Evolutionary conservation across 768 basidiomycete genomes (phyloP).

Genomic region (Tephrocybe sp.): DNA sequence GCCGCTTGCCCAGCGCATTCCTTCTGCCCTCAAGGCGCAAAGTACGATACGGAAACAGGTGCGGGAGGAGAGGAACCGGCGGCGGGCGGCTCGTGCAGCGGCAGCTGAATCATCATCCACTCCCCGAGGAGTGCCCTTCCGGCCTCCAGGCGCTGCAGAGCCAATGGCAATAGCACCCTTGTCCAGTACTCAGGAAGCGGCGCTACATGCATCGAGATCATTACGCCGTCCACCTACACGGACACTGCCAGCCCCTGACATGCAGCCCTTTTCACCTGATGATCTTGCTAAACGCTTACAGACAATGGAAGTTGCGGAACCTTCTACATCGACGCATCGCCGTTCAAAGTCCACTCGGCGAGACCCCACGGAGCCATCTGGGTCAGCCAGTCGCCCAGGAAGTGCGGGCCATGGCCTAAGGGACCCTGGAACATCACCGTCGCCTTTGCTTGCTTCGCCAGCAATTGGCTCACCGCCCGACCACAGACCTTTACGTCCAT

Average conservation of each 20-base stretch:
- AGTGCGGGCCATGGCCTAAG: constrained; percentile 18
- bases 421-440: constrained; percentile 7
- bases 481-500: constrained; percentile 39
- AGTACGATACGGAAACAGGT: constrained; percentile 75
- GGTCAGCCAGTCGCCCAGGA: constrained; percentile 12
- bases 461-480: constrained; percentile 5
- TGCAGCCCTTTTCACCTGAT: constrained; percentile 48
- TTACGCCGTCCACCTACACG: constrained; percentile 40
- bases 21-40: constrained; percentile 81
- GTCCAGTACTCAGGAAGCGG: constrained; percentile 38
- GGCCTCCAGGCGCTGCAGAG: constrained; percentile 36
- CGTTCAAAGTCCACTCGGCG: constrained; percentile 8
- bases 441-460: constrained; percentile 9
- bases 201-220: constrained; percentile 33
- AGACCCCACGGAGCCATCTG: constrained; percentile 3
- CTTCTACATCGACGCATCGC: constrained; percentile 15
- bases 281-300: constrained; percentile 61
- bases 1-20: constrained; percentile 81
- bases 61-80: constrained; percentile 62
- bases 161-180: constrained; percentile 11
- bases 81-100: constrained; percentile 47
- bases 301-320: constrained; percentile 41
- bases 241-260: constrained; percentile 40
- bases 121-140: constrained; percentile 30
- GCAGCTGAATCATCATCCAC: constrained; percentile 20